phyloP scores from a whole-genome alignment of 257 asterid genomes.

The Rauvolfia tetraphylla region DNA sequence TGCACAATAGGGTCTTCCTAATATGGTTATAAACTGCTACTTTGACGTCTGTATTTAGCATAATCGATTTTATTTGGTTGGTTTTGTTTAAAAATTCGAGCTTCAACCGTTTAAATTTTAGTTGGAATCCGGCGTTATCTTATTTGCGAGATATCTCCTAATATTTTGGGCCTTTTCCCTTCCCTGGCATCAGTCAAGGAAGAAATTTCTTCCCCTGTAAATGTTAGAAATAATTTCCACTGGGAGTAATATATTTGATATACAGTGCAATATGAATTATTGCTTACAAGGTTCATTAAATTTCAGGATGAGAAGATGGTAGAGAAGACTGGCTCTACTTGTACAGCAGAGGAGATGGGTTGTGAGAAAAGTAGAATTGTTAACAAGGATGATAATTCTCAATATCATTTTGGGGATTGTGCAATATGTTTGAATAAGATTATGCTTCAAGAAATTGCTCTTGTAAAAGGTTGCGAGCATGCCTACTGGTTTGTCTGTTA shows the following conservation, averaged over 20 bases:
- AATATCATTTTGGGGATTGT: constrained; percentile 58
- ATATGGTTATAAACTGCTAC: not conserved
- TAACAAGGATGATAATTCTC: not conserved
- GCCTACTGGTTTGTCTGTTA: constrained; percentile 85
- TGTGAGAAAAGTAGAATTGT: not conserved
- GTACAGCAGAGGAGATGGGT: constrained; percentile 5
- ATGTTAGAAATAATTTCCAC: not conserved
- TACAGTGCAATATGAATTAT: not conserved
- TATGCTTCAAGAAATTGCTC: constrained; percentile 78
- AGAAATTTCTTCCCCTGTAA: not conserved
- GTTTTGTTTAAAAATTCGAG: not conserved
- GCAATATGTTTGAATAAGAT: constrained; percentile 79
- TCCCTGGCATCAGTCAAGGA: not conserved
- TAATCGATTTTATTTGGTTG: not conserved
- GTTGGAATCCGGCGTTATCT: not conserved
- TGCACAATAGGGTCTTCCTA: not conserved
- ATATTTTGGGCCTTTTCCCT: not conserved
- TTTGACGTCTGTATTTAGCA: not conserved
- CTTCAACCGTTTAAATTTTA: not conserved
- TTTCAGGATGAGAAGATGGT: constrained; percentile 18
- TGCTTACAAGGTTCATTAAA: not conserved
- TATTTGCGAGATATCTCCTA: not conserved
- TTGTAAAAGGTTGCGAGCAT: constrained; percentile 99
- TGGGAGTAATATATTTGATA: not conserved
- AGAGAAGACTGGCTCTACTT: not conserved